These are phyloP conservation scores for Hydnomerulius pinastri DNA, from an alignment of 768 basidiomycete species.

Conservation along the genomic window DNA sequence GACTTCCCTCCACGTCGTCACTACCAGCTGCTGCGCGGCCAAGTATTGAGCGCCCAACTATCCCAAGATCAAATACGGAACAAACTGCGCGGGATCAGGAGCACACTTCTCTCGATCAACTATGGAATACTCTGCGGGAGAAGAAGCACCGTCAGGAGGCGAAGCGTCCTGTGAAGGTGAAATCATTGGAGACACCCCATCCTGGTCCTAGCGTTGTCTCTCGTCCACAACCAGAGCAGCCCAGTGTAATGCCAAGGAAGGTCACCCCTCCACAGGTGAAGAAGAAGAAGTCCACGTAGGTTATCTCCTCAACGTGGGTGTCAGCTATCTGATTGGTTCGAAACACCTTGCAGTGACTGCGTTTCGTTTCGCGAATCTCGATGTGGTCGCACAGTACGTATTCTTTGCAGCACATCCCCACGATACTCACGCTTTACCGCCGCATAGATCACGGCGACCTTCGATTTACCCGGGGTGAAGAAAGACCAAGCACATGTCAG, in stretches of 20 bases:
- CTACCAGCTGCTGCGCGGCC: constrained; percentile 12
- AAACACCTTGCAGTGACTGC: constrained; percentile 38
- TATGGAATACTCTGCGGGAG: constrained; percentile 69
- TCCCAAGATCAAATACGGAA: constrained; percentile 13
- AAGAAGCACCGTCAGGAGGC: constrained; percentile 69
- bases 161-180: constrained; percentile 67
- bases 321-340: constrained; percentile 15
- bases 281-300: constrained; percentile 68
- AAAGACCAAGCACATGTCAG: constrained; percentile 79
- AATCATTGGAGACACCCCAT: constrained; percentile 54
- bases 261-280: constrained; percentile 44
- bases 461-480: constrained; percentile 67
- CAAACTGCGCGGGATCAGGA: constrained; percentile 25
- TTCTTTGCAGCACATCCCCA: constrained; percentile 13
- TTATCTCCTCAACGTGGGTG: constrained; percentile 12
- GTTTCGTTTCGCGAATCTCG: constrained; percentile 70
- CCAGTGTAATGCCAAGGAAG: constrained; percentile 25
- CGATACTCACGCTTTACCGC: constrained; percentile 22
- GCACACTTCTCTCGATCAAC: constrained; percentile 45
- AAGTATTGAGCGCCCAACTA: constrained; percentile 23
- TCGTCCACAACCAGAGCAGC: constrained; percentile 27
- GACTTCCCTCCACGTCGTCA: constrained; percentile 22
- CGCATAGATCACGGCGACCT: constrained; percentile 60
- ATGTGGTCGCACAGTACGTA: constrained; percentile 57
- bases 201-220: constrained; percentile 20